Evolutionary conservation across 257 asterid genomes (phyloP).

Genomic region (Cinchona pubescens): DNA sequence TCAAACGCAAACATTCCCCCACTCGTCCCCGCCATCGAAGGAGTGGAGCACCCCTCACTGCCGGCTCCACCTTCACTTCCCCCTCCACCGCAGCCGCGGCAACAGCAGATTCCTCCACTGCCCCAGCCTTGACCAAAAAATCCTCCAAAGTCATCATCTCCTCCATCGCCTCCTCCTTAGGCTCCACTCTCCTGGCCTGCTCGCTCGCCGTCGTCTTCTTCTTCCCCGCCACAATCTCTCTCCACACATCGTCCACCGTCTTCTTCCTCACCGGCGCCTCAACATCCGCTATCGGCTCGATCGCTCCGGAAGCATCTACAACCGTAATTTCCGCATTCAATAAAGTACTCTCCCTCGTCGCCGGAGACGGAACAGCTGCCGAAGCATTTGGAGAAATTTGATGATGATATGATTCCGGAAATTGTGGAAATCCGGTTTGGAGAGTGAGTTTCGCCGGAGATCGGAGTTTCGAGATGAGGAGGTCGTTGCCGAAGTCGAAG

Average conservation of each 20-base stretch:
- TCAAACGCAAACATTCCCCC: conserved; percentile 37
- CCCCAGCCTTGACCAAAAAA: conserved; percentile 72
- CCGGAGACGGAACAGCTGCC: conserved; percentile 13
- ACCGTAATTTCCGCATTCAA: conserved; percentile 46
- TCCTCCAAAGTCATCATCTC: conserved; percentile 92
- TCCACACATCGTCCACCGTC: conserved; percentile 95
- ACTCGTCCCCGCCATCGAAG: conserved; percentile 25
- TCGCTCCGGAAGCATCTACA: conserved; percentile 52
- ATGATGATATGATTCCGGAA: conserved; percentile 19
- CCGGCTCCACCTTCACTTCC: conserved; percentile 32
- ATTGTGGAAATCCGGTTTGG: conserved; percentile 17
- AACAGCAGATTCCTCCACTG: conserved; percentile 43
- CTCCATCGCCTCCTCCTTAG: conserved; percentile 44
- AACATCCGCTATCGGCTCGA: conserved; percentile 41
- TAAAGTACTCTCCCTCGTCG: conserved; percentile 29
- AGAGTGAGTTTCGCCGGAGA: conserved; percentile 25
- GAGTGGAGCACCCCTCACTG: too few relatives aligned
- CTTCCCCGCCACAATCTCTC: conserved; percentile 87
- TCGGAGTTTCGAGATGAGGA: conserved; percentile 33
- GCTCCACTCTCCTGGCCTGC: conserved; percentile 21
- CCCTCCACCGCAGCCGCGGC: conserved; percentile 12
- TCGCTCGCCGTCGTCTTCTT: conserved; percentile 48
- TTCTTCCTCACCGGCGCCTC: conserved; percentile 49
- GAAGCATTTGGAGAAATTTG: conserved; percentile 23
- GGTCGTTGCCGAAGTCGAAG: conserved; percentile 23